A percentile compares a stretch with the other conserved stretches of the same genome.
These are phyloP conservation scores for Candida pini DNA, from an alignment of 805 yeast genomes.

Conservation along the genomic window DNA sequence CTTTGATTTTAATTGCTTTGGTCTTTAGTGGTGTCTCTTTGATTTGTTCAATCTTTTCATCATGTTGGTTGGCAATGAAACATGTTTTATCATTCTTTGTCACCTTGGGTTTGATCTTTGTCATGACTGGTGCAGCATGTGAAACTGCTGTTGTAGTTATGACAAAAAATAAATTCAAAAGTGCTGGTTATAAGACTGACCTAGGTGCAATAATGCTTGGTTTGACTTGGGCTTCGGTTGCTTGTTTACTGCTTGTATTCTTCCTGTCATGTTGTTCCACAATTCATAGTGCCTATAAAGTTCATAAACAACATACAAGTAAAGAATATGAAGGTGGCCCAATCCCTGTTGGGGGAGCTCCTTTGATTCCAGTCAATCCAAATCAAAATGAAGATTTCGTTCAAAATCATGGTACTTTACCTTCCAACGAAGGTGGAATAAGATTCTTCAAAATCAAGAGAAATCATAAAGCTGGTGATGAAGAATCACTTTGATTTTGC, in stretches of 20 bases:
- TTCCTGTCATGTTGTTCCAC: slow-evolving; percentile 47
- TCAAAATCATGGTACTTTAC: slow-evolving; percentile 17
- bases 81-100: slow-evolving; percentile 49
- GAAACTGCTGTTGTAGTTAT: slow-evolving; percentile 75
- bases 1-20: slow-evolving; percentile 54
- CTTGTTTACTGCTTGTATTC: slow-evolving; percentile 43
- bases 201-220: slow-evolving; percentile 58
- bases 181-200: slow-evolving; percentile 37
- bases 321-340: slow-evolving; percentile 9
- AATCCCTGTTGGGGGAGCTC: slow-evolving; percentile 7
- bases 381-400: slow-evolving; percentile 12
- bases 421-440: slow-evolving; percentile 51
- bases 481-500: slow-evolving; percentile 24
- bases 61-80: slow-evolving; percentile 51
- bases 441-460: slow-evolving; percentile 73
- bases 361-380: slow-evolving; percentile 26
- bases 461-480: slow-evolving; percentile 38
- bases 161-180: slow-evolving; percentile 63
- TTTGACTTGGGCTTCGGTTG: slow-evolving; percentile 67
- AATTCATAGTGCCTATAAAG: slow-evolving; percentile 43
- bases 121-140: slow-evolving; percentile 58
- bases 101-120: slow-evolving; percentile 45
- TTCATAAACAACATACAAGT: slow-evolving; percentile 40
- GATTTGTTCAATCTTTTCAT: slow-evolving; percentile 47
- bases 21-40: slow-evolving; percentile 60